Conservation (phyloP, 345 rosid genomes). For the Aurinia saxatilis region DNA sequence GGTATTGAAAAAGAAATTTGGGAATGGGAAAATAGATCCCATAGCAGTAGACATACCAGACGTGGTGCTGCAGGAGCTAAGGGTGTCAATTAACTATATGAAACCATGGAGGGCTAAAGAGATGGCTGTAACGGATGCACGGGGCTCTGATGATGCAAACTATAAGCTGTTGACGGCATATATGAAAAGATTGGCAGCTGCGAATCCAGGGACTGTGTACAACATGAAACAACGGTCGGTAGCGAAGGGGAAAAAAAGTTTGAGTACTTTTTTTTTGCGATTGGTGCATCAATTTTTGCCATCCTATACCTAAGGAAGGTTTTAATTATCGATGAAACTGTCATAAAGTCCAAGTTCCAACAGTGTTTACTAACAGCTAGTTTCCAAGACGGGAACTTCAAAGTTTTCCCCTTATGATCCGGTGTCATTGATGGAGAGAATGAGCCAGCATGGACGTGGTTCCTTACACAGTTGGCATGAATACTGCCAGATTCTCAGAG, state of each 20-base stretch:
- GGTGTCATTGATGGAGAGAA: neutral
- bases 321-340: neutral
- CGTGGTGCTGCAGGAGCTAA: too few relatives aligned
- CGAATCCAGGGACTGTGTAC: neutral
- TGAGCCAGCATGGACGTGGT: neutral
- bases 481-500: neutral
- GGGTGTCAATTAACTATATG: neutral
- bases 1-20: too few relatives aligned
- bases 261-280: neutral
- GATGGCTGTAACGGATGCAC: neutral
- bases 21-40: too few relatives aligned
- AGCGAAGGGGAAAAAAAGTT: neutral
- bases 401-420: neutral
- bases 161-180: neutral
- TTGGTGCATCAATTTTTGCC: neutral
- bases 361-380: neutral
- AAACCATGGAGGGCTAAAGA: neutral
- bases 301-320: neutral
- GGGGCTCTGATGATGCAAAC: neutral
- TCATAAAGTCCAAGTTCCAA: neutral
- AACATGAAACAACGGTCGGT: accelerated
- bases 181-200: neutral
- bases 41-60: too few relatives aligned
- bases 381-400: neutral
- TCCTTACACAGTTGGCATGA: neutral